A percentile compares a stretch with the other conserved stretches of the same genome.
phyloP scores from a whole-genome alignment of 495 filamentous ascomycete genomes.

The Lepraria neglecta region DNA sequence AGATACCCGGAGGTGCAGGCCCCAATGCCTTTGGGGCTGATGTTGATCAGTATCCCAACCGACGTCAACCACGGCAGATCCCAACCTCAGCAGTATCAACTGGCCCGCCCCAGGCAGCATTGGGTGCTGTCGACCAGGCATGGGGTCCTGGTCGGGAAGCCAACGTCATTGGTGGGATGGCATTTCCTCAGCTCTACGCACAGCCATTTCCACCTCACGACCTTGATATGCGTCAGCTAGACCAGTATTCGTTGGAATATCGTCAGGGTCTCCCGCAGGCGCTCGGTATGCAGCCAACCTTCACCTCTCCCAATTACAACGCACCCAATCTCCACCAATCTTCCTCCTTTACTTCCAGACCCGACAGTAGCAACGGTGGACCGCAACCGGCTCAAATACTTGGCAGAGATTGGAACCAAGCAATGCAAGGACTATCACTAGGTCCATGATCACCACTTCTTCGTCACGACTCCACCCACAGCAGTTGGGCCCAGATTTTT shows the following conservation, averaged over 20 bases:
- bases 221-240: constrained; percentile 21
- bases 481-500: not conserved
- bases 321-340: constrained; percentile 23
- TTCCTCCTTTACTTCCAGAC: constrained; percentile 19
- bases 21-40: constrained; percentile 51
- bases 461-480: not conserved
- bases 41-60: constrained; percentile 38
- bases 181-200: constrained; percentile 22
- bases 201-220: constrained; percentile 21
- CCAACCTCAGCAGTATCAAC: constrained; percentile 4
- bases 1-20: constrained; percentile 57
- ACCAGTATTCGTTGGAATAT: constrained; percentile 28
- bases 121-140: constrained; percentile 14
- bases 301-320: constrained; percentile 19
- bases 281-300: constrained; percentile 20
- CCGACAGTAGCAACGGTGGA: constrained; percentile 26
- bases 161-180: constrained; percentile 9
- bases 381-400: constrained; percentile 36
- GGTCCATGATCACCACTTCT: constrained; percentile 33
- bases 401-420: constrained; percentile 40
- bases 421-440: constrained; percentile 49
- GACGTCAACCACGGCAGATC: constrained; percentile 40
- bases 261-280: constrained; percentile 22
- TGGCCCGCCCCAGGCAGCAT: constrained; percentile 11
- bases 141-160: constrained; percentile 21